Conservation (phyloP, 305 asterid genomes). For the Andrographis paniculata region DNA sequence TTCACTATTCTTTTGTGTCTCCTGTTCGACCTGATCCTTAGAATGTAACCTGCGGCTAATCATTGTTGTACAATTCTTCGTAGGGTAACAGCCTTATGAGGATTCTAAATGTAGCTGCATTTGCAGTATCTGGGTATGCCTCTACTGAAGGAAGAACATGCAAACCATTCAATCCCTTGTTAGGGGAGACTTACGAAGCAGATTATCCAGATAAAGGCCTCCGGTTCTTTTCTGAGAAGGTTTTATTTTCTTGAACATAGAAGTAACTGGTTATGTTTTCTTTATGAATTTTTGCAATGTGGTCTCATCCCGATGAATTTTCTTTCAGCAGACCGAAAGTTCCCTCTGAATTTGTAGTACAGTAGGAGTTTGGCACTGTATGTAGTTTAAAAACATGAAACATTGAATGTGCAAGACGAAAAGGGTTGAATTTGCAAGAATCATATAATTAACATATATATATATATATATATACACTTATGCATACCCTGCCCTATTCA, state of each 20-base stretch:
- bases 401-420: no score
- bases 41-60: conserved; percentile 19
- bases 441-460: no score
- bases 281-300: conserved; percentile 1
- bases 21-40: conserved; percentile 1
- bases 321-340: conserved; percentile 9
- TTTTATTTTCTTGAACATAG: conserved; percentile 19
- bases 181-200: conserved; percentile 98
- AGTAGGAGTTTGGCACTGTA: no score
- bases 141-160: conserved; percentile 91
- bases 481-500: neutral
- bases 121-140: conserved; percentile 97
- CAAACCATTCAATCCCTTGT: conserved; percentile 93
- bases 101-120: conserved; percentile 93
- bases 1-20: neutral
- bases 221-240: conserved; percentile 92
- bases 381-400: no score
- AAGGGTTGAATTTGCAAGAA: no score
- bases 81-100: conserved; percentile 95
- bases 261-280: conserved; percentile 8
- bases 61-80: conserved; percentile 15
- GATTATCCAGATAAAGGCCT: conserved; percentile 94
- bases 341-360: neutral
- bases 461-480: no score
- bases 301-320: neutral